These are phyloP conservation scores for Fusarium heterosporum DNA, from an alignment of 2,329 filamentous ascomycete genomes.

Conservation along the genomic window DNA sequence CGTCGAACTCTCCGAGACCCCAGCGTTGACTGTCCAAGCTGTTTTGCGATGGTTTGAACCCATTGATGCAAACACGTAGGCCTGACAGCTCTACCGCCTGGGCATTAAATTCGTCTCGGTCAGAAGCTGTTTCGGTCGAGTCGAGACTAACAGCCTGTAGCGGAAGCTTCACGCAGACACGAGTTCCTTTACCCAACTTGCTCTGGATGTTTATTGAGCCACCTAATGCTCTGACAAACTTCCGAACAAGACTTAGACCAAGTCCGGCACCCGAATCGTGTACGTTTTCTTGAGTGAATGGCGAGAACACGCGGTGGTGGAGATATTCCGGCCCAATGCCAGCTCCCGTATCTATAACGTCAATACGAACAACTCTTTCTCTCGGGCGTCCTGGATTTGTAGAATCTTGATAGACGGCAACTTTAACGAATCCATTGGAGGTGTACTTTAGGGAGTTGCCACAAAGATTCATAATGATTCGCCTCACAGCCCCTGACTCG, in stretches of 20 bases:
- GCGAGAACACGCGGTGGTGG: constrained; percentile 68
- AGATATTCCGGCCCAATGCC: constrained; percentile 75
- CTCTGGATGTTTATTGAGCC: constrained; percentile 69
- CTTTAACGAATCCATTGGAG: constrained; percentile 48
- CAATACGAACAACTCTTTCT: constrained; percentile 51
- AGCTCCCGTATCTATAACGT: constrained; percentile 71
- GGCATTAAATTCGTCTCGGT: constrained; percentile 46
- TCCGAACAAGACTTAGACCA: constrained; percentile 72
- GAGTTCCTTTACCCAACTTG: constrained; percentile 52
- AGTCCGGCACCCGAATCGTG: constrained; percentile 71
- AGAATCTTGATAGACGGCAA: constrained; percentile 44
- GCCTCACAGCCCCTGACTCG: constrained; percentile 62
- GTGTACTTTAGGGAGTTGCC: constrained; percentile 74
- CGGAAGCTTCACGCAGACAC: constrained; percentile 50
- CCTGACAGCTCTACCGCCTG: constrained; percentile 47
- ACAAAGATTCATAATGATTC: constrained; percentile 72
- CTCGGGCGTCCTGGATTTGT: background rate
- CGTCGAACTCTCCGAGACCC: constrained; percentile 10
- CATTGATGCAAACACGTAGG: constrained; percentile 43
- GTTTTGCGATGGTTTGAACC: background rate
- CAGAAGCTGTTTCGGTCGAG: constrained; percentile 1
- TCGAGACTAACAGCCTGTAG: constrained; percentile 29
- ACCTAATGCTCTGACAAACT: constrained; percentile 68
- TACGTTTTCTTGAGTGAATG: constrained; percentile 72
- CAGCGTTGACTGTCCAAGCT: background rate